Percentiles rank a stretch among this genome's conserved stretches.
Conservation (phyloP, 2,329 filamentous ascomycete genomes). For the Penicillium hordei region DNA sequence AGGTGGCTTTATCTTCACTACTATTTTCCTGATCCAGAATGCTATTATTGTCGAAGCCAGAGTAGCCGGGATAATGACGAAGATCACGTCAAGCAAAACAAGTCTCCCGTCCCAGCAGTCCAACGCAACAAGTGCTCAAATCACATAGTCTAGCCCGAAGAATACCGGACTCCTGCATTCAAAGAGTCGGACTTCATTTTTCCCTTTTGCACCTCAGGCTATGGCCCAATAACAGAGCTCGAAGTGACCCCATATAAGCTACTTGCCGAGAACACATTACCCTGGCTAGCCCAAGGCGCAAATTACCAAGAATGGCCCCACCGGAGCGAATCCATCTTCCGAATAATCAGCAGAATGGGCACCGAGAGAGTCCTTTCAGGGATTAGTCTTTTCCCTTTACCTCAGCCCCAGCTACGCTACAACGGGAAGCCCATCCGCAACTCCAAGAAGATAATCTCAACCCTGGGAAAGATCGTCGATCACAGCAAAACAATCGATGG, state of each 20-base stretch:
- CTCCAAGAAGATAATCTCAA: background rate
- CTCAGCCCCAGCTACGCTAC: background rate
- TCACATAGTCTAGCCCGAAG: background rate
- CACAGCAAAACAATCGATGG: background rate
- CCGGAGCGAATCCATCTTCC: background rate
- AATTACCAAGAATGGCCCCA: background rate
- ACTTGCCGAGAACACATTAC: too few species aligned
- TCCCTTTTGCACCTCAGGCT: too few species aligned
- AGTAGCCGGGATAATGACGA: too few species aligned
- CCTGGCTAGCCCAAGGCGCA: background rate
- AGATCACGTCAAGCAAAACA: too few species aligned
- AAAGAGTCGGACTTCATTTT: background rate
- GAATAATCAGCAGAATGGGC: too few species aligned
- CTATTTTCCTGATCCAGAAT: background rate
- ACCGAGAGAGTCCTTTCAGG: too few species aligned
- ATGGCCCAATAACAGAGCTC: too few species aligned
- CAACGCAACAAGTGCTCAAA: background rate
- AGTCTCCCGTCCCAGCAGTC: background rate
- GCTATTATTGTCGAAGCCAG: background rate
- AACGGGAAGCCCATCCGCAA: background rate
- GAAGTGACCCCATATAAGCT: too few species aligned
- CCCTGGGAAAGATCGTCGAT: background rate
- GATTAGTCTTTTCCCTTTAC: background rate
- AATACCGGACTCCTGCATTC: background rate
- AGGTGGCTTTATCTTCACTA: rapidly evolving